Evolutionary conservation across 805 yeast genomes (phyloP).

Genomic region (Myxozyma monticola): DNA sequence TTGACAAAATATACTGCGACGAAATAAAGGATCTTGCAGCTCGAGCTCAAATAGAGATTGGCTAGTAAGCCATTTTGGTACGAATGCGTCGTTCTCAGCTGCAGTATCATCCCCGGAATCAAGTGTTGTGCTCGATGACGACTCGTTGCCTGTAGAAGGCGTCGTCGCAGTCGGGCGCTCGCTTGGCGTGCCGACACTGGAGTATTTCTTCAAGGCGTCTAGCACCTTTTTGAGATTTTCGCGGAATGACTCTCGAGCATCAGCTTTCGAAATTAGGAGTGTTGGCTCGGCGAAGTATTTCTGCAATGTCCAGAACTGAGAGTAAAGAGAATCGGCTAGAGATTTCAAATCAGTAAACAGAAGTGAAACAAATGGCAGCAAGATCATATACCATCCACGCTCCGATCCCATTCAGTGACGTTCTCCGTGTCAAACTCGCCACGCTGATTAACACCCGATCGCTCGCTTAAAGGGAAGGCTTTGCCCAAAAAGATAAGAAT

Average conservation of each 20-base stretch:
- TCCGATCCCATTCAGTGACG: conserved; percentile 27
- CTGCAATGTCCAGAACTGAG: conserved; percentile 39
- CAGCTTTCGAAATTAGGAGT: conserved; percentile 13
- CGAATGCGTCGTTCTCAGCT: conserved; percentile 16
- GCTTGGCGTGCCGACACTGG: conserved; percentile 7
- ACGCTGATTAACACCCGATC: conserved; percentile 41
- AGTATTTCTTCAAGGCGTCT: conserved; percentile 21
- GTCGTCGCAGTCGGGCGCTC: not conserved
- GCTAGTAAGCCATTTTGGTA: conserved; percentile 43
- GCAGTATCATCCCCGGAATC: not conserved
- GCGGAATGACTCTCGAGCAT: conserved; percentile 21
- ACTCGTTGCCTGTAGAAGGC: not conserved
- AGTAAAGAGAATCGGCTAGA: conserved; percentile 22
- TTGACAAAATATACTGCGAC: conserved; percentile 37
- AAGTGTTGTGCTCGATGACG: no score
- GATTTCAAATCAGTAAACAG: not conserved
- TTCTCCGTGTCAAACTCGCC: conserved; percentile 41
- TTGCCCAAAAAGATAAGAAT: conserved; percentile 39
- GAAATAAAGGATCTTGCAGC: conserved; percentile 37
- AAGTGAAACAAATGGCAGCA: not conserved
- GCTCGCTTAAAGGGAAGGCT: conserved; percentile 41
- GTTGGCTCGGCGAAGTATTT: conserved; percentile 35
- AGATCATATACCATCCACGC: conserved; percentile 1
- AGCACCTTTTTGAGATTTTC: conserved; percentile 27
- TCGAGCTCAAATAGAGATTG: conserved; percentile 38